These are phyloP conservation scores for Alnus rubra DNA, from an alignment of 306 rosid genomes.

Conservation along the genomic window DNA sequence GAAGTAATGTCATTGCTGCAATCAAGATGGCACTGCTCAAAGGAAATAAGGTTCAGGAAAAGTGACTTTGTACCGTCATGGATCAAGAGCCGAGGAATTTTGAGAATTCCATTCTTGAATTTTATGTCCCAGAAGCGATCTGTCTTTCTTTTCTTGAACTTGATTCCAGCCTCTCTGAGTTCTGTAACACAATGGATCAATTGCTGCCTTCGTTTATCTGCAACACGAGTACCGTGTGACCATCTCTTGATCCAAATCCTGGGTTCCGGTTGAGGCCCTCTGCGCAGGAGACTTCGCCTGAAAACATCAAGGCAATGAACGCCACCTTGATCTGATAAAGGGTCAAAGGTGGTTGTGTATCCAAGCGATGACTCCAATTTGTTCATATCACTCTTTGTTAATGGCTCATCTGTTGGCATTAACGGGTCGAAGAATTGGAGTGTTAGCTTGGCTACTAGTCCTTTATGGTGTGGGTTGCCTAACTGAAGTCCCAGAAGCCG, in stretches of 20 bases:
- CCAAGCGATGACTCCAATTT: slow-evolving; percentile 56
- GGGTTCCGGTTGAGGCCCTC: slow-evolving; percentile 55
- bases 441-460: slow-evolving; percentile 57
- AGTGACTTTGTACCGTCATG: slow-evolving; percentile 88
- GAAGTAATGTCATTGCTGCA: slow-evolving; percentile 81
- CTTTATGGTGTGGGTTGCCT: slow-evolving; percentile 50
- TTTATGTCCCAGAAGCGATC: slow-evolving; percentile 84
- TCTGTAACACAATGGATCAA: slow-evolving; percentile 83
- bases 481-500: slow-evolving; percentile 58
- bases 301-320: slow-evolving; percentile 88
- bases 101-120: slow-evolving; percentile 61
- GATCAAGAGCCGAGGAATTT: slow-evolving; percentile 66
- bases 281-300: slow-evolving; percentile 59
- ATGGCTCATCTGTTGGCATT: slow-evolving; percentile 83
- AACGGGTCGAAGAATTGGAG: slow-evolving; percentile 71
- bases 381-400: slow-evolving; percentile 54
- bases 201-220: slow-evolving; percentile 75
- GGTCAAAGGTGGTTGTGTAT: slow-evolving; percentile 52
- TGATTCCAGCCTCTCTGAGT: slow-evolving; percentile 79
- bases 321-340: slow-evolving; percentile 60
- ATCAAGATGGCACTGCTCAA: slow-evolving; percentile 82
- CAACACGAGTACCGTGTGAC: slow-evolving; percentile 60
- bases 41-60: slow-evolving; percentile 70
- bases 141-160: slow-evolving; percentile 72
- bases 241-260: slow-evolving; percentile 64